Percentiles rank a stretch among this genome's conserved stretches.
Evolutionary conservation across 2,329 filamentous ascomycete genomes (phyloP).

Genomic region (Aspergillus versicolor): DNA sequence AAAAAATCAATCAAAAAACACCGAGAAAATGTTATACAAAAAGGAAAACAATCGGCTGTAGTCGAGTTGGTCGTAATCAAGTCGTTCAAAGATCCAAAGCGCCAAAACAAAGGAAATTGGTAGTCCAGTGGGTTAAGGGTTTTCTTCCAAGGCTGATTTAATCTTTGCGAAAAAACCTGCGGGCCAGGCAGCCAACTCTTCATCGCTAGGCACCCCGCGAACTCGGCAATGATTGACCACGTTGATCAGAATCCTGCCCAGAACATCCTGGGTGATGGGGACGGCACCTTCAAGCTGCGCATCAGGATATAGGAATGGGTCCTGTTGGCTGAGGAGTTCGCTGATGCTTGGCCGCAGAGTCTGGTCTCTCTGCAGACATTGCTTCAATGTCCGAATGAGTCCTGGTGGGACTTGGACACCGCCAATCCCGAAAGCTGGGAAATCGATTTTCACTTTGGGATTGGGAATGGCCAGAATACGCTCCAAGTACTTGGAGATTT

Average conservation of each 20-base stretch:
- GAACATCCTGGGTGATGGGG: slow-evolving; percentile 57
- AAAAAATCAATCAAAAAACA: not conserved
- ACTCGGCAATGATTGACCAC: slow-evolving; percentile 61
- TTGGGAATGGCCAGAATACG: slow-evolving; percentile 63
- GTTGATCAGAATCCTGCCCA: slow-evolving; percentile 59
- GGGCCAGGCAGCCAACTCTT: slow-evolving; percentile 53
- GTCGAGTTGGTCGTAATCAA: slow-evolving; percentile 17
- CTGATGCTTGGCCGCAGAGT: slow-evolving; percentile 56
- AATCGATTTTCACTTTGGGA: slow-evolving; percentile 49
- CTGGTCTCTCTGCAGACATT: slow-evolving; percentile 60
- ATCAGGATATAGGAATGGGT: slow-evolving; percentile 61
- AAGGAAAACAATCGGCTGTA: slow-evolving; percentile 13
- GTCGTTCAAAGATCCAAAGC: slow-evolving; percentile 30
- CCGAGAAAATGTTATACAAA: slow-evolving; percentile 19
- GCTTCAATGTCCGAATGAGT: slow-evolving; percentile 55
- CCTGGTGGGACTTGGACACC: slow-evolving; percentile 54
- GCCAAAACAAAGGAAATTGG: slow-evolving; percentile 27
- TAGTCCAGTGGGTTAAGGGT: slow-evolving; percentile 26
- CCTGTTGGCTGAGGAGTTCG: slow-evolving; percentile 55
- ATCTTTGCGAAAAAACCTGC: slow-evolving; percentile 50
- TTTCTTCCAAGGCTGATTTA: slow-evolving; percentile 46
- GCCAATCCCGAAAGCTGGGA: slow-evolving; percentile 46
- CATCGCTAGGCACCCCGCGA: slow-evolving; percentile 55
- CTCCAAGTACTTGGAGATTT: slow-evolving; percentile 83
- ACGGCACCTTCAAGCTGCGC: slow-evolving; percentile 45